Percentiles rank a stretch among this genome's conserved stretches.
Conservation (phyloP, 2,329 filamentous ascomycete genomes). For the Stagonosporopsis chrysanthemi region DNA sequence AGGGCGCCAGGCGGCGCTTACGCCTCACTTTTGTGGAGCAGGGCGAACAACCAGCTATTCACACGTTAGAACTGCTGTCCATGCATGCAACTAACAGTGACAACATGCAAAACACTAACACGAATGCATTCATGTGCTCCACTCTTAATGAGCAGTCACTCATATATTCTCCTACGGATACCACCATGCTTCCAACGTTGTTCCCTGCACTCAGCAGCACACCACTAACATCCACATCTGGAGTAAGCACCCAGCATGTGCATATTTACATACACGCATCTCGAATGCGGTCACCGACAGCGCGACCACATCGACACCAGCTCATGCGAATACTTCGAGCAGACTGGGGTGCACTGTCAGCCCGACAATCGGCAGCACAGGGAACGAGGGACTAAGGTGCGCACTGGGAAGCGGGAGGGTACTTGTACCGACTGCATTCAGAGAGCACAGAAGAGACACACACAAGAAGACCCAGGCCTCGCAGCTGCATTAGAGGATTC, state of each 20-base stretch:
- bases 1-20: slow-evolving; percentile 13
- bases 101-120: slow-evolving; percentile 13
- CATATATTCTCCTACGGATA: neutral
- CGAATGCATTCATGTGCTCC: slow-evolving; percentile 11
- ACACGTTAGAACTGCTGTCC: slow-evolving; percentile 15
- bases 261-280: slow-evolving; percentile 28
- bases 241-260: slow-evolving; percentile 25
- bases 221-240: neutral
- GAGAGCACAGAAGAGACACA: neutral
- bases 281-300: slow-evolving; percentile 31
- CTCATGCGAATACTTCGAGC: slow-evolving; percentile 25
- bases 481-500: slow-evolving; percentile 5
- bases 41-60: slow-evolving; percentile 20
- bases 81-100: slow-evolving; percentile 16
- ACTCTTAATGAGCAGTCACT: slow-evolving; percentile 11
- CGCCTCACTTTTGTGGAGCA: slow-evolving; percentile 23
- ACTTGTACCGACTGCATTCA: slow-evolving; percentile 27
- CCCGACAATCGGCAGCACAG: slow-evolving; percentile 27
- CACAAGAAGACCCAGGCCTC: neutral
- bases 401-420: slow-evolving; percentile 21
- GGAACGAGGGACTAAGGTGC: slow-evolving; percentile 21
- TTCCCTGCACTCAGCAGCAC: neutral
- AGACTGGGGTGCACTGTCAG: slow-evolving; percentile 24
- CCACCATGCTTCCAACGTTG: neutral
- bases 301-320: slow-evolving; percentile 29